Conservation (phyloP, 2,329 filamentous ascomycete genomes). For the Xylaria polymorpha region DNA sequence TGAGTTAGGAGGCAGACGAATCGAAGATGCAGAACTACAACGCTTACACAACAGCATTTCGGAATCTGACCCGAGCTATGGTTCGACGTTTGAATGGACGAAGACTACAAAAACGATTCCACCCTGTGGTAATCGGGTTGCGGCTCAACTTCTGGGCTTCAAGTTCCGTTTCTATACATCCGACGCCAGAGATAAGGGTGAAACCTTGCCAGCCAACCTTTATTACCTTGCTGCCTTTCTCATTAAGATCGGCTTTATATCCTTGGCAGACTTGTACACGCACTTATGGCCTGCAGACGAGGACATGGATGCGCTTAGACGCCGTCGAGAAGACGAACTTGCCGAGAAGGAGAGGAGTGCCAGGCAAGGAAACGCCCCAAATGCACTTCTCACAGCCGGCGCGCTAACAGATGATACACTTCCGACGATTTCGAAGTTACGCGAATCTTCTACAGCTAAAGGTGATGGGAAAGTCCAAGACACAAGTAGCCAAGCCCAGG, state of each 20-base stretch:
- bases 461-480: conserved; percentile 63
- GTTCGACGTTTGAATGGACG: conserved; percentile 73
- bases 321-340: conserved; percentile 78
- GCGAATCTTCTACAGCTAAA: conserved; percentile 64
- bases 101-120: conserved; percentile 82
- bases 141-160: conserved; percentile 94
- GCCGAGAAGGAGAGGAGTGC: conserved; percentile 79
- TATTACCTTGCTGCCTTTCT: conserved; percentile 91
- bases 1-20: conserved; percentile 80
- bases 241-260: conserved; percentile 97
- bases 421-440: conserved; percentile 60
- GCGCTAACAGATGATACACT: conserved; percentile 85
- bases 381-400: conserved; percentile 88
- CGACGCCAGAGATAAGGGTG: conserved; percentile 76
- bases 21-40: conserved; percentile 68
- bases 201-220: conserved; percentile 88
- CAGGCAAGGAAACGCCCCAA: conserved; percentile 77
- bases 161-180: conserved; percentile 96
- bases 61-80: conserved; percentile 56
- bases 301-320: conserved; percentile 79
- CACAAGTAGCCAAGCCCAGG: conserved; percentile 57
- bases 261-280: conserved; percentile 87
- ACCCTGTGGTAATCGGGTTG: conserved; percentile 87
- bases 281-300: conserved; percentile 90
- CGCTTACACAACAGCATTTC: conserved; percentile 60